Conservation (phyloP, 768 basidiomycete genomes). For the Tylopilus cervinicoccineus region DNA sequence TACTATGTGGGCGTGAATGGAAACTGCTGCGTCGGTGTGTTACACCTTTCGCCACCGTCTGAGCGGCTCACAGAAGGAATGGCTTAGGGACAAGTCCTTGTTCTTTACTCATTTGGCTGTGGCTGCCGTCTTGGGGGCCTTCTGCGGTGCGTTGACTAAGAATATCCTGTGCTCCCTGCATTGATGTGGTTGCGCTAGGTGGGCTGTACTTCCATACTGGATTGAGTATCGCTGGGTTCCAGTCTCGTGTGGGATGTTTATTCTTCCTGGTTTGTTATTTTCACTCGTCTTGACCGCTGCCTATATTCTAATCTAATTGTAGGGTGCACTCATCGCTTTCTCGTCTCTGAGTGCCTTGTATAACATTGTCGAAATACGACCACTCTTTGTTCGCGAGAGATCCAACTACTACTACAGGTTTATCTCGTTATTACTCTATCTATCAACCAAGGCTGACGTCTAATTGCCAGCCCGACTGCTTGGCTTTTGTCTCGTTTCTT, state of each 20-base stretch:
- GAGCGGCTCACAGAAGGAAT: background rate
- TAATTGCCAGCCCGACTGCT: slow-evolving; percentile 62
- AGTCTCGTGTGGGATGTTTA: slow-evolving; percentile 86
- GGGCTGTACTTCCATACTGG: slow-evolving; percentile 84
- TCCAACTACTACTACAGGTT: slow-evolving; percentile 84
- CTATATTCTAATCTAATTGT: slow-evolving; percentile 6
- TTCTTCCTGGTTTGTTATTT: slow-evolving; percentile 74
- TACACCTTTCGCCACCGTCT: background rate
- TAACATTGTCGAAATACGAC: slow-evolving; percentile 78
- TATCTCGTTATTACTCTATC: slow-evolving; percentile 1
- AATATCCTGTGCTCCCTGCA: background rate
- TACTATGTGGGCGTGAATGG: slow-evolving; percentile 81
- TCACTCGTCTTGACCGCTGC: background rate
- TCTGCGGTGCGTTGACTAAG: slow-evolving; percentile 57
- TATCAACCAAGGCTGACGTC: background rate
- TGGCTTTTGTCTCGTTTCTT: slow-evolving; percentile 88
- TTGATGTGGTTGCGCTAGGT: slow-evolving; percentile 38
- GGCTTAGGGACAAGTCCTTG: slow-evolving; percentile 70
- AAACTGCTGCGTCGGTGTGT: slow-evolving; percentile 66
- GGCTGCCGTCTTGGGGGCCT: slow-evolving; percentile 73
- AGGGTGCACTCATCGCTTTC: slow-evolving; percentile 91
- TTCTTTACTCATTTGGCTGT: slow-evolving; percentile 76
- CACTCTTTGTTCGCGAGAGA: slow-evolving; percentile 87
- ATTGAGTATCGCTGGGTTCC: slow-evolving; percentile 86
- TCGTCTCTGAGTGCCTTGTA: slow-evolving; percentile 87